Conservation (phyloP, 495 filamentous ascomycete species). For the Haplographium delicatum region DNA sequence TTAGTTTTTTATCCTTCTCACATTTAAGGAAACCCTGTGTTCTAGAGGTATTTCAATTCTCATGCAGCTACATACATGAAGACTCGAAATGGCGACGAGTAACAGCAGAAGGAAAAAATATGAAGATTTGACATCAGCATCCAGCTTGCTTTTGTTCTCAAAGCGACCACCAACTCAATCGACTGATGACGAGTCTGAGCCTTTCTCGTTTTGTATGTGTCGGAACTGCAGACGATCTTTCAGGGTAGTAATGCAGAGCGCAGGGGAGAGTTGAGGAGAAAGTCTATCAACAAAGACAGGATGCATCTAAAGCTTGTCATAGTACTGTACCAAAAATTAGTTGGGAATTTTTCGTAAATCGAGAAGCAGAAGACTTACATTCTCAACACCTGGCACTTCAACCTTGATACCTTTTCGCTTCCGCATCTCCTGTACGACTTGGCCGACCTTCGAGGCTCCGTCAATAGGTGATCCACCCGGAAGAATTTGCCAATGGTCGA, state of each 20-base stretch:
- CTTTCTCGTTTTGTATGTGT: slow-evolving; percentile 14
- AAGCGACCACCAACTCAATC: slow-evolving; percentile 17
- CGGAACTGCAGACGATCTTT: slow-evolving; percentile 13
- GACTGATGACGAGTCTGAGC: slow-evolving; percentile 1
- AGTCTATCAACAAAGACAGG: slow-evolving; percentile 23
- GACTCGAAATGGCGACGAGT: slow-evolving; percentile 10
- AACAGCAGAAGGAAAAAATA: slow-evolving; percentile 15
- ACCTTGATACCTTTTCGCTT: slow-evolving; percentile 99
- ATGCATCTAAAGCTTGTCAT: slow-evolving; percentile 87
- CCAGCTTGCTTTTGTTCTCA: slow-evolving; percentile 21
- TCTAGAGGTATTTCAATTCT: slow-evolving; percentile 22
- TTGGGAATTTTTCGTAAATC: slow-evolving; percentile 12
- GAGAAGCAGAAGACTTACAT: slow-evolving; percentile 61
- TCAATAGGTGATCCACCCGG: slow-evolving; percentile 94
- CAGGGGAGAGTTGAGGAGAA: slow-evolving; percentile 14
- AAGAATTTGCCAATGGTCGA: slow-evolving; percentile 96
- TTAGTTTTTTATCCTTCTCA: too few species aligned
- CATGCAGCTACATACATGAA: slow-evolving; percentile 25
- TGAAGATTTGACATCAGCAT: slow-evolving; percentile 17
- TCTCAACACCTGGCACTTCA: slow-evolving; percentile 80
- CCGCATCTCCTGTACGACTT: slow-evolving; percentile 81
- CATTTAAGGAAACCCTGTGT: too few species aligned
- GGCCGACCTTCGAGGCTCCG: slow-evolving; percentile 74
- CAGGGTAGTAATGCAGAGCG: slow-evolving; percentile 4
- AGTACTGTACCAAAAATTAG: slow-evolving; percentile 74